Evolutionary conservation across 805 yeast species (phyloP), one percentile per base, ranked within the genome.

Genomic region (Isabelozyma rhagii): DNA sequence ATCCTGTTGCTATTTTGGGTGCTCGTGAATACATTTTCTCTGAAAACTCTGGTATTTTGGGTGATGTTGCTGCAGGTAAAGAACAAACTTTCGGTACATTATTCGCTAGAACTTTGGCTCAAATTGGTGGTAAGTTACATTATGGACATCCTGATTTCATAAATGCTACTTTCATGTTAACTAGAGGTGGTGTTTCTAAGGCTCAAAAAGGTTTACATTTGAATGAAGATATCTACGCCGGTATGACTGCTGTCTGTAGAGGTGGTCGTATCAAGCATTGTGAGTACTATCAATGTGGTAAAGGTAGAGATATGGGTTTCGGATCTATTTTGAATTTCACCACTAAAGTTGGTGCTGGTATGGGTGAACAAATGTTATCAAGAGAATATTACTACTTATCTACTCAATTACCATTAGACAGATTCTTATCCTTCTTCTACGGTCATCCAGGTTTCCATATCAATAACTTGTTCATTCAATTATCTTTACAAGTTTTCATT

Each of bases 371-470:
- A 62, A 83, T 87, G 81, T 74, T 88, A 49, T 87, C 93, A 4
- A 76, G 96, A 58, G 96, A 88, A 63, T 87, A 87, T 66, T 88
- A 81, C 65, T 87, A 87, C 61, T 73, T 88, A 53, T 87, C 92
- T 1, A 83, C 91, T 2, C 89, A 85, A 54, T 70, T 88, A 38
- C 90, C 93, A 2, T 69, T 87, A 53, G 94, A 88, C 61, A 74
- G 94, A 58, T 87, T 88, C 70, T 68, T 87, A 51, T 84, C 93
- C 0, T 87, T 88, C 65, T 88, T 83, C 66, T 88, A 85, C 63
- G 96, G 93, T 1, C 96, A 88, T 60, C 91, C 94, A 1, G 96
- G 96, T 17, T 88, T 88, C 71, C 96, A 88, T 62, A 71, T 87
- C 63, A 88, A 88, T 64, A 87, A 88, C 63, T 82, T 85, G 49